phyloP scores from a whole-genome alignment of 148 eudicot species.

The Selenicereus undatus region DNA sequence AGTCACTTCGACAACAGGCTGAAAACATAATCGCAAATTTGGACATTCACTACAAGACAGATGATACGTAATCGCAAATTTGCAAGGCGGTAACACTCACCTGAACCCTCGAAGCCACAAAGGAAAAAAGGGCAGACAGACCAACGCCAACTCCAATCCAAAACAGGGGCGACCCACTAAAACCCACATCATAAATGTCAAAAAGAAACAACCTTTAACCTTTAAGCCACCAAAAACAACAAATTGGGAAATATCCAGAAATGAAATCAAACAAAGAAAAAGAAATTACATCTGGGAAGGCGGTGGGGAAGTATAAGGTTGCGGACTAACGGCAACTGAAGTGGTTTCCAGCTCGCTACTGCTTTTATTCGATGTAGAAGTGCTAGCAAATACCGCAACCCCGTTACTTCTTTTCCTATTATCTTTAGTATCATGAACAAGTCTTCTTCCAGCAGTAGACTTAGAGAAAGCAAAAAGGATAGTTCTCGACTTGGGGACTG shows the following conservation, averaged over 20 bases:
- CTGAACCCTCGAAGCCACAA: slow-evolving; percentile 67
- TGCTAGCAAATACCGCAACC: slow-evolving; percentile 46
- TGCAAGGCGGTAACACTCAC: slow-evolving; percentile 33
- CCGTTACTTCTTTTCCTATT: slow-evolving; percentile 25
- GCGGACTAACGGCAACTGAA: slow-evolving; percentile 61
- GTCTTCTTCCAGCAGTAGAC: slow-evolving; percentile 8
- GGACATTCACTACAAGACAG: neutral
- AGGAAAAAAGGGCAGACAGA: slow-evolving; percentile 72
- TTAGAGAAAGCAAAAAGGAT: slow-evolving; percentile 6
- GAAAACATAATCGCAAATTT: too few species aligned
- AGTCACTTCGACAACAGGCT: neutral
- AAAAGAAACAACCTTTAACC: neutral
- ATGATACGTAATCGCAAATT: neutral
- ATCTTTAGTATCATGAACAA: slow-evolving; percentile 3
- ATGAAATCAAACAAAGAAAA: neutral
- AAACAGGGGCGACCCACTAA: slow-evolving; percentile 86
- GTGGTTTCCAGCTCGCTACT: slow-evolving; percentile 41
- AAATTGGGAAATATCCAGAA: slow-evolving; percentile 3
- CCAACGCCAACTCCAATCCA: slow-evolving; percentile 99
- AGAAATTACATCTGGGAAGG: slow-evolving; percentile 52
- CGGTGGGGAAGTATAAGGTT: slow-evolving; percentile 39
- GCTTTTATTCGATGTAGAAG: slow-evolving; percentile 27
- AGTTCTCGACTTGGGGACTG: slow-evolving; percentile 13
- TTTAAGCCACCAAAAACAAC: neutral
- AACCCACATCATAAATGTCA: neutral